Base-by-base conservation (phyloP, 1,284 basidiomycete species). In the Trichosporon sp. region DNA sequence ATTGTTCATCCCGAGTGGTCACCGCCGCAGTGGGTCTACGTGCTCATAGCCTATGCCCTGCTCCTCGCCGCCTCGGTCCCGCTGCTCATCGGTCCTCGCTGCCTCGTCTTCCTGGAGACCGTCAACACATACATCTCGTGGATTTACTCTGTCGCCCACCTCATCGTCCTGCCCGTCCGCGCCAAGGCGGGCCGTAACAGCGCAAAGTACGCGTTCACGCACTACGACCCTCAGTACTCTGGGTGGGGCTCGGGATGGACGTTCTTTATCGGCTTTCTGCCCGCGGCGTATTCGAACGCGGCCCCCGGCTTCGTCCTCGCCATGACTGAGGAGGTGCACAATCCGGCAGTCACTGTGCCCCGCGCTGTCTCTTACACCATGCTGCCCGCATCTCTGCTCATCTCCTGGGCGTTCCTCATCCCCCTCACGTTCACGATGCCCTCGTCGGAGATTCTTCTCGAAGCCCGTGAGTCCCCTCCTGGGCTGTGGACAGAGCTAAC, bases 261-360 rank as follows among this genome's bases (percentile, higher is more conserved):
- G 4, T 72, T 72, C 21, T 72, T 72, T 68, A 69, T 72, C 42
- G 70, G 70, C 9, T 69, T 72, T 62, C 66, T 72, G 3, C 70
- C 70, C 13, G 58, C 68, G 7, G 68, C 68, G 5, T 72, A 69
- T 31, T 35, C 66, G 8, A 69, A 67, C 65, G 64, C 58, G 13
- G 70, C 68, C 0, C 68, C 68, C 0, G 70, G 70, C 12, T 68
- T 72, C 51, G 68, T 72, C n/a, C 63, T 69, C 42, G 63, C 68
- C 51, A 72, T 72, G 70, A 66, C 68, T 2, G 70, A 72, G 32
- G 70, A 72, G 64, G 62, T 66, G 3, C 64, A 62, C 62, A 56
- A 67, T 2, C 70, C 70, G 2, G 64, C 67, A 6, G 42, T 68
- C 35, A 72, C 62, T 9, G 66, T 72, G 2, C 70, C 70, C 9